These are phyloP conservation scores for Amanita muscaria DNA, from an alignment of 768 basidiomycete species.

Conservation along the genomic window DNA sequence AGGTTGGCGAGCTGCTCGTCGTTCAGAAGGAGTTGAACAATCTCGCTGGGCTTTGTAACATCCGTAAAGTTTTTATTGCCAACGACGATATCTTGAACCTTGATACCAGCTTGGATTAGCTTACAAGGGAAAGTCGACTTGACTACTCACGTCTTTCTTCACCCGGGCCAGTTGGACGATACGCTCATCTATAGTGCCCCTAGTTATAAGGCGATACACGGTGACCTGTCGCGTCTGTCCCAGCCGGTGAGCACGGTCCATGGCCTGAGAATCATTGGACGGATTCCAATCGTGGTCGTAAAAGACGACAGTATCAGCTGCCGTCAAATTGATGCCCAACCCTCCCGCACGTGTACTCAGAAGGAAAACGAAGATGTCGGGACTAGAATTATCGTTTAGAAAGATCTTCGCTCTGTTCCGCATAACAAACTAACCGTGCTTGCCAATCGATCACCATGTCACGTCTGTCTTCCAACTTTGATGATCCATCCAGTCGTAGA, in stretches of 20 bases:
- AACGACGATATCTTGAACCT: constrained; percentile 98
- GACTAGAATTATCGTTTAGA: constrained; percentile 32
- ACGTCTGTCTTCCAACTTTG: constrained; percentile 89
- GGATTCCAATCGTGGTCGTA: constrained; percentile 97
- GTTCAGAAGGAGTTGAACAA: constrained; percentile 88
- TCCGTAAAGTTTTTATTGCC: constrained; percentile 95
- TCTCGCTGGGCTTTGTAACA: constrained; percentile 90
- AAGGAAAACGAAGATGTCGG: constrained; percentile 84
- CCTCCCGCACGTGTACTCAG: constrained; percentile 94
- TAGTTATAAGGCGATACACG: constrained; percentile 90
- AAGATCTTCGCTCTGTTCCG: not conserved
- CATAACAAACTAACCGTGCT: constrained; percentile 54
- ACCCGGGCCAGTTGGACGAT: constrained; percentile 94
- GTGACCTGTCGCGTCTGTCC: constrained; percentile 97
- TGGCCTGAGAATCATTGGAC: constrained; percentile 95
- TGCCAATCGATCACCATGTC: constrained; percentile 99
- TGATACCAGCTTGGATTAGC: constrained; percentile 6
- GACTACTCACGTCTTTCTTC: constrained; percentile 79
- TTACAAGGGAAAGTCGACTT: not conserved
- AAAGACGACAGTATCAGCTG: constrained; percentile 93
- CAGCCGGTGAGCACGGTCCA: constrained; percentile 95
- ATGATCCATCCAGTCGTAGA: constrained; percentile 85
- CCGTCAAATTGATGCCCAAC: constrained; percentile 91
- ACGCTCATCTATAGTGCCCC: constrained; percentile 92
- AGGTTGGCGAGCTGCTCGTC: constrained; percentile 85